A percentile compares a stretch with the other conserved stretches of the same genome.
These are phyloP conservation scores for Brassica juncea DNA, from an alignment of 345 rosid species.

Conservation along the genomic window DNA sequence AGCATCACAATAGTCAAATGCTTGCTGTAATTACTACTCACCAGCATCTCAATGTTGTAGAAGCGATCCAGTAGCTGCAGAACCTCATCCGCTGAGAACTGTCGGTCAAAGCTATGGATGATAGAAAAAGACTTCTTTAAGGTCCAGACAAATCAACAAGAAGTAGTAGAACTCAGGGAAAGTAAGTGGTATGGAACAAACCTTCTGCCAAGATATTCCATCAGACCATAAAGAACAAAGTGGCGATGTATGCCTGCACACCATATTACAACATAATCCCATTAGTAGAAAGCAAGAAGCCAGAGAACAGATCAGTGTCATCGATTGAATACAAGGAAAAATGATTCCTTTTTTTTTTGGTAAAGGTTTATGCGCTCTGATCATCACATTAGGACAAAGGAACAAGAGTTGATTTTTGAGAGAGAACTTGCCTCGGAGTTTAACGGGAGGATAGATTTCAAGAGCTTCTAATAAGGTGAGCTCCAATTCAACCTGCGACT, in stretches of 20 bases:
- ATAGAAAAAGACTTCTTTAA: conserved; percentile 7
- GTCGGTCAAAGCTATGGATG: conserved; percentile 66
- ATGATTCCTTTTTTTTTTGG: not conserved
- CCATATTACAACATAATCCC: not conserved
- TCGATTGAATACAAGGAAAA: not conserved
- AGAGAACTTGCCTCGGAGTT: conserved; percentile 61
- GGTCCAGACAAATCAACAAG: not conserved
- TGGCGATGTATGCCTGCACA: conserved; percentile 88
- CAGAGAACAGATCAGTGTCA: conserved; percentile 14
- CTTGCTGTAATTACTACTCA: conserved; percentile 30
- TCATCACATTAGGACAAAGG: not conserved
- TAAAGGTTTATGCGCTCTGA: conserved; percentile 17
- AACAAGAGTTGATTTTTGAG: not conserved
- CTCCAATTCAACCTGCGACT: conserved; percentile 95
- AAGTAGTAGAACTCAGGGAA: conserved; percentile 4
- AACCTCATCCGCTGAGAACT: conserved; percentile 91
- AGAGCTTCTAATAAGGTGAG: conserved; percentile 86
- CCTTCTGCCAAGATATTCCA: conserved; percentile 92
- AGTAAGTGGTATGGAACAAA: conserved; percentile 34
- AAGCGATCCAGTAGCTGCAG: conserved; percentile 86
- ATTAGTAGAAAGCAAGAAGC: conserved; percentile 20
- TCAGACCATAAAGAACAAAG: conserved; percentile 86
- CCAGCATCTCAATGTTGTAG: conserved; percentile 96
- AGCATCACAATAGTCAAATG: not conserved
- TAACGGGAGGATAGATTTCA: conserved; percentile 85